A percentile compares a stretch with the other conserved stretches of the same genome.
Evolutionary conservation across 805 yeast genomes (phyloP).

Genomic region (Wickerhamiella brachini): DNA sequence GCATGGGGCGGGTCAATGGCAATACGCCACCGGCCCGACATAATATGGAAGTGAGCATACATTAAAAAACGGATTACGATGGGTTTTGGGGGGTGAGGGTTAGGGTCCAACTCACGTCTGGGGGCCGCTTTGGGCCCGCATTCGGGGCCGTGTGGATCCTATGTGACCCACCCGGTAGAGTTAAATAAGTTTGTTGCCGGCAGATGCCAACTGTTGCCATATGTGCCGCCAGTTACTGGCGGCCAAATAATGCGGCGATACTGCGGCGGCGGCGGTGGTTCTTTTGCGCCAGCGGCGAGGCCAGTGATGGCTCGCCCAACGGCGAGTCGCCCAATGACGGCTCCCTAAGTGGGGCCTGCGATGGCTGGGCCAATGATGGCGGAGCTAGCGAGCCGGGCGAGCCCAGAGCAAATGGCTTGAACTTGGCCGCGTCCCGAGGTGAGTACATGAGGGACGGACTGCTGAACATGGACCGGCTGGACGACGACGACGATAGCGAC

Average conservation of each 20-base stretch:
- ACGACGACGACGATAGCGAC: neutral
- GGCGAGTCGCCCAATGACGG: no score
- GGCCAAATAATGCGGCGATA: neutral
- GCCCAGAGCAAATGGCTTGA: neutral
- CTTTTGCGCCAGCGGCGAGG: neutral
- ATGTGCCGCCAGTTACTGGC: no score
- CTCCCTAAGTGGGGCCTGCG: neutral
- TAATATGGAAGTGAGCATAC: neutral
- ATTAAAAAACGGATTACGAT: neutral
- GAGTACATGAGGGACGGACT: neutral
- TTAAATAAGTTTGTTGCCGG: neutral
- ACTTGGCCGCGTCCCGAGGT: neutral
- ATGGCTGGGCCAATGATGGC: neutral
- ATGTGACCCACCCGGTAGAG: neutral
- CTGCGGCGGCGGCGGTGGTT: conserved; percentile 3
- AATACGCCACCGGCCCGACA: neutral
- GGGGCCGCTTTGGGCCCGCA: neutral
- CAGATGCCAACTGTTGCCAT: no score
- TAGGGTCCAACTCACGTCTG: neutral
- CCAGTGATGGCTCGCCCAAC: neutral
- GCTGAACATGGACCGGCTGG: neutral
- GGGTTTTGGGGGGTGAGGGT: neutral
- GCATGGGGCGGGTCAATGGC: neutral
- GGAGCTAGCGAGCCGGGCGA: neutral
- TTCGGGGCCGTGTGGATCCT: neutral